Evolutionary conservation across 2,329 filamentous ascomycete species (phyloP).

Genomic region (Colletotrichum liaoningense): DNA sequence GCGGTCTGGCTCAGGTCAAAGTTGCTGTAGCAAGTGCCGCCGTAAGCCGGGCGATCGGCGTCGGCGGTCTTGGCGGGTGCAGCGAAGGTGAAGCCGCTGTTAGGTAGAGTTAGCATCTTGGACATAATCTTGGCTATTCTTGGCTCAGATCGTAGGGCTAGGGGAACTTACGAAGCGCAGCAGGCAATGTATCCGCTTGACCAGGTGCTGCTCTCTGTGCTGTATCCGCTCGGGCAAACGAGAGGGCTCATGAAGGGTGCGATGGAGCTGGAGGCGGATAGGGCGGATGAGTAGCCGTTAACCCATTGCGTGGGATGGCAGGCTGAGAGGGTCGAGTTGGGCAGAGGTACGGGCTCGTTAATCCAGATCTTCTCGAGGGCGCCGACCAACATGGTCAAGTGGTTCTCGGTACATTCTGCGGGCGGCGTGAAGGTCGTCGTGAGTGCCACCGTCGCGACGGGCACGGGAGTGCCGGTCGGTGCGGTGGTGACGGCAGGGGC

Average conservation of each 20-base stretch:
- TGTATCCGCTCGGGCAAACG: conserved; percentile 29
- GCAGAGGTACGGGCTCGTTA: conserved; percentile 29
- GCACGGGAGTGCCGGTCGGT: background rate
- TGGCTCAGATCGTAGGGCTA: background rate
- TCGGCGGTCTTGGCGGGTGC: conserved; percentile 15
- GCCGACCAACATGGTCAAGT: conserved; percentile 33
- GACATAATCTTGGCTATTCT: background rate
- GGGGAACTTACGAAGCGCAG: conserved; percentile 15
- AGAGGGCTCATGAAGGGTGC: conserved; percentile 30
- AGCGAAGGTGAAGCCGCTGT: conserved; percentile 30
- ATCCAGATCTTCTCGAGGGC: conserved; percentile 35
- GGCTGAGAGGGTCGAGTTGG: conserved; percentile 26
- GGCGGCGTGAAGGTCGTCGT: conserved; percentile 32
- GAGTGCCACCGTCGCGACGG: conserved; percentile 20
- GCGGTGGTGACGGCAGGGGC: background rate
- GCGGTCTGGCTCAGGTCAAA: conserved; percentile 27
- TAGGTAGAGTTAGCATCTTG: background rate
- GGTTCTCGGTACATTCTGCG: conserved; percentile 25
- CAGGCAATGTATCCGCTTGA: conserved; percentile 29
- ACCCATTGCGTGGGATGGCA: conserved; percentile 31
- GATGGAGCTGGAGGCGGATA: conserved; percentile 30
- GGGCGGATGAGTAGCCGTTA: conserved; percentile 20
- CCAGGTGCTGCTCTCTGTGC: conserved; percentile 30
- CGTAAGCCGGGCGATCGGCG: conserved; percentile 28
- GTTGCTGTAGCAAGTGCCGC: conserved; percentile 33